phyloP scores from a whole-genome alignment of 495 filamentous ascomycete species.

The Penicillium manginii region DNA sequence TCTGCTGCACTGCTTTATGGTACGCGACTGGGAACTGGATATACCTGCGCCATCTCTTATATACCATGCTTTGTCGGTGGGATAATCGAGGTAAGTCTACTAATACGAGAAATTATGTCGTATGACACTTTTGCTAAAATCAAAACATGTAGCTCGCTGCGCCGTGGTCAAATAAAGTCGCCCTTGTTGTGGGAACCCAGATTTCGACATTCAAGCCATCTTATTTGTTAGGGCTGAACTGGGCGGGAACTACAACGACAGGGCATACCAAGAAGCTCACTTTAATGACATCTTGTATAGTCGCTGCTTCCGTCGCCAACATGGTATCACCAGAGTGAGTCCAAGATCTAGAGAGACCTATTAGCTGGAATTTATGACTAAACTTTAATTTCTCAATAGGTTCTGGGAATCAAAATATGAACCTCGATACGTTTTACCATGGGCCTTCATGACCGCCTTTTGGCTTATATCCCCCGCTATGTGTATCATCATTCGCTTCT shows the following conservation, averaged over 20 bases:
- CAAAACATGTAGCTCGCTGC: slow-evolving; percentile 6
- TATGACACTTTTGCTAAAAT: not conserved
- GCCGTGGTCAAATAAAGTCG: slow-evolving; percentile 16
- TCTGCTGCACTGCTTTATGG: slow-evolving; percentile 7
- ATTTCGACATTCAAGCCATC: slow-evolving; percentile 18
- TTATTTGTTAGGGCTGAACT: slow-evolving; percentile 12
- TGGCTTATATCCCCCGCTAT: slow-evolving; percentile 13
- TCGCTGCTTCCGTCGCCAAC: slow-evolving; percentile 12
- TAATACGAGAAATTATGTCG: not conserved
- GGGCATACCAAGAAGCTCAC: slow-evolving; percentile 16
- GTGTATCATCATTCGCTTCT: slow-evolving; percentile 18
- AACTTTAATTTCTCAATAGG: not conserved
- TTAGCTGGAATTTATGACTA: not conserved
- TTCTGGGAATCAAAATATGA: slow-evolving; percentile 17
- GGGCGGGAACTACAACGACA: slow-evolving; percentile 14
- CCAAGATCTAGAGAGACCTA: not conserved
- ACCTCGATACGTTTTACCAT: slow-evolving; percentile 9
- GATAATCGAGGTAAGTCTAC: slow-evolving; percentile 8
- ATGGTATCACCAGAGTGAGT: slow-evolving; percentile 18
- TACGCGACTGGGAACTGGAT: slow-evolving; percentile 10
- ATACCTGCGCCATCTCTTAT: slow-evolving; percentile 14
- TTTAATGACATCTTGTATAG: slow-evolving; percentile 14
- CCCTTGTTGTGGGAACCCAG: slow-evolving; percentile 12
- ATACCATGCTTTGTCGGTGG: slow-evolving; percentile 12
- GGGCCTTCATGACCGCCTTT: slow-evolving; percentile 17